These are phyloP conservation scores for Davidsoniella eucalypti DNA, from an alignment of 2,329 filamentous ascomycete species.

Conservation along the genomic window DNA sequence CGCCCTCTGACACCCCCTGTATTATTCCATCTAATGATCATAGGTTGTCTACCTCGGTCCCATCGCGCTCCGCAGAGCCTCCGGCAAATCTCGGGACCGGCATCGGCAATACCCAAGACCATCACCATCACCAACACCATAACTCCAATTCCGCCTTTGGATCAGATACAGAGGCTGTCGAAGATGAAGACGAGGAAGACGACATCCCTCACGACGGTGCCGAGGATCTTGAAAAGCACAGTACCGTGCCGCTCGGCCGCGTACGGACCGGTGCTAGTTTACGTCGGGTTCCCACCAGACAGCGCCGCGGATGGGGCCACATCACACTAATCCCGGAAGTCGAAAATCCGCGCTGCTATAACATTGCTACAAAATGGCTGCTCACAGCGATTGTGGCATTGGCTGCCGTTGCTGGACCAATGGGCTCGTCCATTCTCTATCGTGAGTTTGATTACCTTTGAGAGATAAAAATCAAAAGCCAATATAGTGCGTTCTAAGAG, in stretches of 20 bases:
- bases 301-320: conserved; percentile 5
- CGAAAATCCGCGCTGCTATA: conserved; percentile 57
- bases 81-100: neutral
- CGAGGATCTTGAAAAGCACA: conserved; percentile 1
- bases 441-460: conserved; percentile 33
- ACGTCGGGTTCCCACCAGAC: conserved; percentile 4
- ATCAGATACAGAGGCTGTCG: neutral
- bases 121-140: neutral
- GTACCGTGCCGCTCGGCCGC: neutral
- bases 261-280: conserved; percentile 3
- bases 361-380: conserved; percentile 62
- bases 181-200: conserved; percentile 4
- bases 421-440: conserved; percentile 73
- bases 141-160: neutral
- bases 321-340: conserved; percentile 49
- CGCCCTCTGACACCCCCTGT: too few relatives aligned
- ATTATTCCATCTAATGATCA: too few relatives aligned
- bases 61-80: neutral
- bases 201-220: neutral
- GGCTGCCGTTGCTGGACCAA: conserved; percentile 60
- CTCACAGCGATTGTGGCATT: conserved; percentile 65
- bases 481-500: too few relatives aligned
- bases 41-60: neutral
- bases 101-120: neutral
- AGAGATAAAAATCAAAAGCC: too few relatives aligned